Evolutionary conservation across 768 basidiomycete genomes (phyloP), one percentile per base, ranked within the genome.

Genomic region (Gelatoporia subvermispora): DNA sequence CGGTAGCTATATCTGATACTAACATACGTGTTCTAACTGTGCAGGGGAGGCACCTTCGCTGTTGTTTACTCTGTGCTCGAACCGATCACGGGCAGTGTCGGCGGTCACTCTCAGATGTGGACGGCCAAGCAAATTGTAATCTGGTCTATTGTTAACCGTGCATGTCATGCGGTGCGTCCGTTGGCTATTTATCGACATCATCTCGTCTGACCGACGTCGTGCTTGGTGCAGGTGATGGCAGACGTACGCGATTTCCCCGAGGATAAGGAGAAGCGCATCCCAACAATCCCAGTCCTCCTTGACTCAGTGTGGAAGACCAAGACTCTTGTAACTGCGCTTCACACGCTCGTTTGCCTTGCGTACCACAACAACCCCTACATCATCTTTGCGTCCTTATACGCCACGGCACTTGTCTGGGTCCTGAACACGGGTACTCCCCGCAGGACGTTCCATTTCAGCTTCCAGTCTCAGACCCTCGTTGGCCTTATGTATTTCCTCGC

Each of bases 201-300:
- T 31, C 13, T 31, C 28, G n/a, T n/a, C n/a, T n/a, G n/a, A n/a
- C n/a, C n/a, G n/a, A n/a, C n/a, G n/a, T n/a, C n/a, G 8, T 23
- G 8, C 21, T 43, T 31, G 42, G 9, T 7, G 24, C 4, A 34
- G 43, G 23, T 23, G 4, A 18, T 45, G 25, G 43, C 23, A 15
- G 43, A 45, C 24, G 17, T 45, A 15, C 43, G 43, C 34, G 43
- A 45, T 17, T 45, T 28, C 25, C 13, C 3, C n/a, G 43, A 45
- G 3, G 43, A 45, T 25, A 11, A 25, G 23, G 25, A 13, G 17
- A 16, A 15, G 24, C 23, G 17, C 4, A 17, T 45, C 3, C 43
- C 43, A 9, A 45, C 43, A 3, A 45, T 45, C 34, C 43, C 43
- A 10, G 43, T 45, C 11, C 22, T 45, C 9, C 43, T 45, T n/a